Evolutionary conservation across 805 yeast genomes (phyloP).

Genomic region (Ascoidea asiatica): DNA sequence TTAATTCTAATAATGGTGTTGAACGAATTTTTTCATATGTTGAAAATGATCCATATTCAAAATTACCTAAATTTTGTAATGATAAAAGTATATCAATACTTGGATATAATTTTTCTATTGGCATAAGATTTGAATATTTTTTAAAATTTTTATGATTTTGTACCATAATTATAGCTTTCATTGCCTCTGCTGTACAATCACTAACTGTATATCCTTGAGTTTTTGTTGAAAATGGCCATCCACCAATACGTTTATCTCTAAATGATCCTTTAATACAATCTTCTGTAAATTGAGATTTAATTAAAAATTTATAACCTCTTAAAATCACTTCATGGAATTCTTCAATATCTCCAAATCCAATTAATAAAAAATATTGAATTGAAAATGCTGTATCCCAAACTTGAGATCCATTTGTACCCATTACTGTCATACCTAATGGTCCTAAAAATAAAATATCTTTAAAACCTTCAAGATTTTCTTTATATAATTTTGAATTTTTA

Average conservation of each 20-base stretch:
- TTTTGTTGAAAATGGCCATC: slow-evolving; percentile 94
- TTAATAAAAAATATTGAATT: slow-evolving; percentile 65
- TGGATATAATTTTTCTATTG: slow-evolving; percentile 37
- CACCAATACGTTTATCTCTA: slow-evolving; percentile 77
- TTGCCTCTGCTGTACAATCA: slow-evolving; percentile 93
- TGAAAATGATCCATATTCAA: slow-evolving; percentile 85
- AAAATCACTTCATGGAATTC: slow-evolving; percentile 51
- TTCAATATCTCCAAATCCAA: slow-evolving; percentile 58
- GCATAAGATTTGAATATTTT: slow-evolving; percentile 26
- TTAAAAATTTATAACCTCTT: slow-evolving; percentile 56
- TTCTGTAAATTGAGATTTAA: slow-evolving; percentile 73
- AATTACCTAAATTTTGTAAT: slow-evolving; percentile 67
- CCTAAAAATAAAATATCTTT: slow-evolving; percentile 75
- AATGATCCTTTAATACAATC: slow-evolving; percentile 67
- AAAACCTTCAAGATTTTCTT: slow-evolving; percentile 41
- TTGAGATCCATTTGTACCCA: slow-evolving; percentile 97
- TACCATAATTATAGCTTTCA: slow-evolving; percentile 90
- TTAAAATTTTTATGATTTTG: slow-evolving; percentile 43
- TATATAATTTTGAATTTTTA: slow-evolving; percentile 43
- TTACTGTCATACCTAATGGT: slow-evolving; percentile 79
- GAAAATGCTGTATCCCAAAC: slow-evolving; percentile 95
- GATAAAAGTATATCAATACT: slow-evolving; percentile 67
- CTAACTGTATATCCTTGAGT: slow-evolving; percentile 94
- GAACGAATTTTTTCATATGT: slow-evolving; percentile 83
- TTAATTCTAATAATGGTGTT: slow-evolving; percentile 54